Percentiles rank a stretch among this genome's conserved stretches.
phyloP scores from a whole-genome alignment of 2,329 filamentous ascomycete species.

The Fusarium floridanum region DNA sequence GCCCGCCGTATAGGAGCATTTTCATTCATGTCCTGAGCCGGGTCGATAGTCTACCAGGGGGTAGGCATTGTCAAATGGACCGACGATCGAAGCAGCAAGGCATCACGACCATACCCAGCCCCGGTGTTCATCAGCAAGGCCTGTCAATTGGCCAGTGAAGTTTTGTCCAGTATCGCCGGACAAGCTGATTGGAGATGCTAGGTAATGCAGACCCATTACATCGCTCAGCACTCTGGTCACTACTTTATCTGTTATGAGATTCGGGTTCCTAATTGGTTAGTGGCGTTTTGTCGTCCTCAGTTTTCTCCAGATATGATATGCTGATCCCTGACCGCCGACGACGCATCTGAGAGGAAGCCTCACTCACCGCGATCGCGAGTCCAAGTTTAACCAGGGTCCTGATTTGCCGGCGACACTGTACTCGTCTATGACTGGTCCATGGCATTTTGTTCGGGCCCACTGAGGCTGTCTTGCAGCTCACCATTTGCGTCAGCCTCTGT shows the following conservation, averaged over 20 bases:
- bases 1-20: neutral
- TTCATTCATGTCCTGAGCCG: neutral
- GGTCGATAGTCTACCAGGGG: neutral
- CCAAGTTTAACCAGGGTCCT: neutral
- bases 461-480: neutral
- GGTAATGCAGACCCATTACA: neutral
- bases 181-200: neutral
- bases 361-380: neutral
- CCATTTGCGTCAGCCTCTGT: neutral
- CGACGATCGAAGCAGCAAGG: neutral
- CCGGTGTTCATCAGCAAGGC: neutral
- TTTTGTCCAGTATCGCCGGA: neutral
- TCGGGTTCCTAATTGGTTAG: neutral
- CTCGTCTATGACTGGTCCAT: neutral
- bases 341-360: neutral
- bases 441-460: neutral
- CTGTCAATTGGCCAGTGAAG: neutral
- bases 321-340: neutral
- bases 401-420: neutral
- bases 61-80: neutral
- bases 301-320: too few species aligned
- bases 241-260: neutral
- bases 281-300: neutral
- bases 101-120: neutral
- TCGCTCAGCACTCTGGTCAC: too few species aligned